phyloP scores from a whole-genome alignment of 1,284 basidiomycete species.

The Lentinula novae-zelandiae region DNA sequence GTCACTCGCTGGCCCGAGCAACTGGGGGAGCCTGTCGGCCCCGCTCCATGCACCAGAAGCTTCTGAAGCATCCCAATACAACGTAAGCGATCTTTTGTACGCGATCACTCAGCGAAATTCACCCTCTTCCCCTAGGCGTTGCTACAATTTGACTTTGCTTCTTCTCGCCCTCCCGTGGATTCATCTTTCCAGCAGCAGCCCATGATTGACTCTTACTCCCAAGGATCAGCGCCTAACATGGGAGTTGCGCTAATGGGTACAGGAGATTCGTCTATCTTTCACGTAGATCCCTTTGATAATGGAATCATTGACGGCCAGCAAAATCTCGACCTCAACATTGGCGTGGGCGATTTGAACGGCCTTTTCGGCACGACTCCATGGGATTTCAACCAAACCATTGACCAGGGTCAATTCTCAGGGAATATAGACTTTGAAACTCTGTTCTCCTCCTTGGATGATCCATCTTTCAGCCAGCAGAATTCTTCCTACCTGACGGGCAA shows the following conservation, averaged over 20 bases:
- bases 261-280: constrained; percentile 28
- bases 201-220: background rate
- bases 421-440: background rate
- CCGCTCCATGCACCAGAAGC: background rate
- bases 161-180: background rate
- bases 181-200: background rate
- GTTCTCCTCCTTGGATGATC: background rate
- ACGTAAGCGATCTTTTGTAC: background rate
- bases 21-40: background rate
- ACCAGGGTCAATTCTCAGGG: background rate
- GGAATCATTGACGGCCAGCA: constrained; percentile 26
- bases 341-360: constrained; percentile 18
- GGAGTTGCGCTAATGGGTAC: constrained; percentile 17
- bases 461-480: background rate
- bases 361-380: background rate
- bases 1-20: constrained; percentile 6
- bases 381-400: background rate
- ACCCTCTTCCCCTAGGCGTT: background rate
- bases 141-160: background rate
- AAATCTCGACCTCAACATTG: constrained; percentile 30
- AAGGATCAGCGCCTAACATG: background rate
- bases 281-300: constrained; percentile 27
- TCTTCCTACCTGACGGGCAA: background rate
- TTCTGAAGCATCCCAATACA: background rate
- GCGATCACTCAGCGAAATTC: background rate